Base-by-base conservation (phyloP, 768 basidiomycete species). In the Strobilomyces echinocephalus region DNA sequence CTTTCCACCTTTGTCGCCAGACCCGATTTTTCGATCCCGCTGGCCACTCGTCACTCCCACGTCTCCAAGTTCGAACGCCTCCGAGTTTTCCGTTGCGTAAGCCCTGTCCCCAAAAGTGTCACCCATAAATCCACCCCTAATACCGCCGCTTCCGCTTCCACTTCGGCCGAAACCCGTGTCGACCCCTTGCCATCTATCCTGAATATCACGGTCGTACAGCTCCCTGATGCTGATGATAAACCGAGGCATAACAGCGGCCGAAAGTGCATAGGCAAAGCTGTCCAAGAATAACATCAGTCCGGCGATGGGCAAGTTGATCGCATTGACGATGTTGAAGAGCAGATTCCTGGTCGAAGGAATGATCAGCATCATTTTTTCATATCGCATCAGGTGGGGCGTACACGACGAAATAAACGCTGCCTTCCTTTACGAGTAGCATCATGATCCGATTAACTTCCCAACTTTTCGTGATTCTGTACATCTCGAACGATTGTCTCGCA, bases 181-280 rank as follows among this genome's bases (percentile, higher is more conserved):
- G 12, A 63, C 20, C 3, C 49, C 50, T 4, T 40, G 52, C 38
- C 45, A 38, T 16, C 11, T 38, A 4, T 21, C n/a, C 16, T 14
- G 30, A n/a, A 28, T 1, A 18, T 49, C 48, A 3, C 28, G 36
- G 11, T 55, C 49, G 31, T 44, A 53, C 33, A 54, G 8, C 8
- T 49, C 54, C 18, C 62, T 55, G 16, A 63, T 38, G 28, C 24
- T 40, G 4, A 63, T 51, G 46, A 63, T 50, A 42, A 63, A 63
- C 7, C 61, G 53, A 7, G 58, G 58, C 26, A 61, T 52, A 5
- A 55, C n/a, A 15, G 33, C 38, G 12, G 38, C 52, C 6, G 45
- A 28, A 28, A 45, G 34, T 12, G 55, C 24, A 39, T 56, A 57
- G 10, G 34, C 26, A 5, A 56, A 6, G 24, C 24, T 11, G 24